Conservation (phyloP, 2,329 filamentous ascomycete species). For the Colletotrichum sp. region DNA sequence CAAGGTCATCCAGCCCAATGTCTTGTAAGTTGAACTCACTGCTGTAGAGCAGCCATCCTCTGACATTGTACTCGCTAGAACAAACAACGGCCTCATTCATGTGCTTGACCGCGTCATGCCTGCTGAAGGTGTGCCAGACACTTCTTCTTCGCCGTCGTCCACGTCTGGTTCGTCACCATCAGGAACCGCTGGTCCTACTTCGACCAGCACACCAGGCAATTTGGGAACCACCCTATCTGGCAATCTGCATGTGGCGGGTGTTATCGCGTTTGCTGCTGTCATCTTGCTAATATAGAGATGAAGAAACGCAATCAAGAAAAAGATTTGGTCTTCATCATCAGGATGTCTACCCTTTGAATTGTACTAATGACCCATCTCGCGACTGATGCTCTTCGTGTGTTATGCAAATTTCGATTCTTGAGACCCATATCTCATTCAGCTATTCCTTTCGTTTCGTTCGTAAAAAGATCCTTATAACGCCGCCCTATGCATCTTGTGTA, state of each 20-base stretch:
- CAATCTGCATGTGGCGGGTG: background rate
- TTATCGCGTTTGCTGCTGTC: constrained; percentile 4
- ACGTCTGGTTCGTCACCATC: background rate
- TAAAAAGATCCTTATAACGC: background rate
- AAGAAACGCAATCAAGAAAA: background rate
- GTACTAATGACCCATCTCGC: background rate
- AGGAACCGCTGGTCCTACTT: background rate
- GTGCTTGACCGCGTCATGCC: constrained; percentile 27
- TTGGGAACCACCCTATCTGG: background rate
- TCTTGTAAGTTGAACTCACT: constrained; percentile 10
- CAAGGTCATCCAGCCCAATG: constrained; percentile 26
- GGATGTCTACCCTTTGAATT: background rate
- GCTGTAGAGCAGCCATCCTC: background rate
- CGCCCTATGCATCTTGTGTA: background rate
- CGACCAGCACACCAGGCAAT: background rate
- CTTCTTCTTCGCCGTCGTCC: background rate
- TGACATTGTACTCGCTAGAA: constrained; percentile 1
- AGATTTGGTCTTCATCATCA: background rate
- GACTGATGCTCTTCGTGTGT: background rate
- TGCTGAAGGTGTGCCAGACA: background rate
- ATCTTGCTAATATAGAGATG: background rate
- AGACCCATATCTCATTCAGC: background rate
- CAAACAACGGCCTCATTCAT: constrained; percentile 28
- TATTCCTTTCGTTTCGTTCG: background rate
- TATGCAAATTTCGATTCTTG: background rate